Percentiles rank a stretch among this genome's conserved stretches.
Evolutionary conservation across 805 yeast genomes (phyloP).

Genomic region (Spathaspora boniae): DNA sequence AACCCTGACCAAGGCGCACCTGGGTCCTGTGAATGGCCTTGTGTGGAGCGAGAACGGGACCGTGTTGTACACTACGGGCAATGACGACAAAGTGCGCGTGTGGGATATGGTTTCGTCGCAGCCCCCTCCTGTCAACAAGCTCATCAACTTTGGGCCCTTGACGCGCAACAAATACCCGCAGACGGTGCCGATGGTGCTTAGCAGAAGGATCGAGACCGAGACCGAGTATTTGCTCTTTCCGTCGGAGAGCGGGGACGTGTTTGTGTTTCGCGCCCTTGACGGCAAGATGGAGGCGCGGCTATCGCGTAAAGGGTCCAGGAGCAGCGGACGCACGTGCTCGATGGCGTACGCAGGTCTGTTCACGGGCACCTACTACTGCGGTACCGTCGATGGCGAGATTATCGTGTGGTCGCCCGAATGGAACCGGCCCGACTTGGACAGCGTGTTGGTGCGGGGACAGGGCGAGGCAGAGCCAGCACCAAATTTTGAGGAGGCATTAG

Average conservation of each 20-base stretch:
- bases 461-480: constrained; percentile 6
- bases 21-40: constrained; percentile 75
- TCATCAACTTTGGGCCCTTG: constrained; percentile 74
- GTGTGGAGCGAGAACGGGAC: constrained; percentile 69
- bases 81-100: constrained; percentile 73
- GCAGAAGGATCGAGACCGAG: constrained; percentile 50
- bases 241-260: constrained; percentile 70
- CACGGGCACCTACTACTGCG: constrained; percentile 49
- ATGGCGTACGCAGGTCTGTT: constrained; percentile 47
- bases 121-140: constrained; percentile 51
- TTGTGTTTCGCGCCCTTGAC: constrained; percentile 53
- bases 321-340: constrained; percentile 46
- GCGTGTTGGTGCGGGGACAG: neutral
- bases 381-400: constrained; percentile 67
- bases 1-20: constrained; percentile 61
- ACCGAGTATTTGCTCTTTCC: constrained; percentile 64
- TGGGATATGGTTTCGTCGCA: constrained; percentile 59
- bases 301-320: constrained; percentile 39
- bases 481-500: constrained; percentile 5
- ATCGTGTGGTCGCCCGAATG: constrained; percentile 46
- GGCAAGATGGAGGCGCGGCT: constrained; percentile 63
- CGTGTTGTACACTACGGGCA: constrained; percentile 62
- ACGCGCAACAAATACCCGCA: constrained; percentile 59
- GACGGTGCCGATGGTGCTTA: constrained; percentile 49
- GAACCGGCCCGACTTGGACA: constrained; percentile 11